Conservation (phyloP, 306 rosid species). For the Echinosophora koreensis region DNA sequence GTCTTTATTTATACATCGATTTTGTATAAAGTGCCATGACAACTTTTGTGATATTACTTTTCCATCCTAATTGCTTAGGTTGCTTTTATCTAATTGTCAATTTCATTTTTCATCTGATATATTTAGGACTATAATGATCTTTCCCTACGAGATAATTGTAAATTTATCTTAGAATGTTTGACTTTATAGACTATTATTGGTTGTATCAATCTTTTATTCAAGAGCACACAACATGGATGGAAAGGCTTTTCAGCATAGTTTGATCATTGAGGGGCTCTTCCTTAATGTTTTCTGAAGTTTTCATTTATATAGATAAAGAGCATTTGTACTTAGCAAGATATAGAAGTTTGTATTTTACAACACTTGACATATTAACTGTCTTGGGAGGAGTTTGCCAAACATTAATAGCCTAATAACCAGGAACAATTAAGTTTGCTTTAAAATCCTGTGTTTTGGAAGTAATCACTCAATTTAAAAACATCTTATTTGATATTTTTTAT, state of each 20-base stretch:
- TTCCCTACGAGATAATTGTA: slow-evolving; percentile 1
- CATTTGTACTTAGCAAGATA: neutral
- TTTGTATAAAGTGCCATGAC: slow-evolving; percentile 12
- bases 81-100: slow-evolving; percentile 19
- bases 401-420: neutral
- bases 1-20: neutral
- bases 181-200: neutral
- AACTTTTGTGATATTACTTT: slow-evolving; percentile 23
- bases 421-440: neutral
- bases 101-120: slow-evolving; percentile 4
- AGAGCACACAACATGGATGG: neutral
- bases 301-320: neutral
- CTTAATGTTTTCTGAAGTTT: neutral
- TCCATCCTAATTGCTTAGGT: neutral
- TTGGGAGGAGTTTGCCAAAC: neutral
- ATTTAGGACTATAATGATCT: slow-evolving; percentile 10
- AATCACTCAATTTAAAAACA: neutral
- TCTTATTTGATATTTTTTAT: neutral
- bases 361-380: neutral
- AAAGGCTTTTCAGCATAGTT: slow-evolving; percentile 10
- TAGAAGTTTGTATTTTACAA: neutral
- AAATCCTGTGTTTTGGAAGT: neutral
- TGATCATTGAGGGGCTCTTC: neutral
- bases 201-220: slow-evolving; percentile 3
- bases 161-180: neutral